phyloP scores from a whole-genome alignment of 176 grass and related monocot species.

The Lolium rigidum region DNA sequence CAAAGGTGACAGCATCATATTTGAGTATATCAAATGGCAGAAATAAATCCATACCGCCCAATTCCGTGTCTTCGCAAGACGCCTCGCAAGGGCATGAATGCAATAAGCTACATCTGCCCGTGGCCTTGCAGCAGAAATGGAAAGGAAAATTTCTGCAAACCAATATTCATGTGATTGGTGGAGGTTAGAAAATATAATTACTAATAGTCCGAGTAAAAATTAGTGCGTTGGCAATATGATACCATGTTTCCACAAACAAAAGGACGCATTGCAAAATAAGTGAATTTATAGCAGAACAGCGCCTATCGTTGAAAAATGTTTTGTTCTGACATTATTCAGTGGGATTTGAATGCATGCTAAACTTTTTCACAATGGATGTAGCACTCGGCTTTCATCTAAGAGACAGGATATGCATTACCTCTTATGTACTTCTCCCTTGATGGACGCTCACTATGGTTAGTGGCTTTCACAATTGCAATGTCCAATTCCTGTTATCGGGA shows the following conservation, averaged over 20 bases:
- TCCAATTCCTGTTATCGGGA: slow-evolving; percentile 78
- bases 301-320: neutral
- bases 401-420: slow-evolving; percentile 49
- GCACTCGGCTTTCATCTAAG: neutral
- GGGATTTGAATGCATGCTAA: neutral
- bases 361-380: neutral
- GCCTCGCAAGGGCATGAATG: slow-evolving; percentile 99
- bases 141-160: slow-evolving; percentile 91
- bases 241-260: slow-evolving; percentile 6
- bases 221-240: neutral
- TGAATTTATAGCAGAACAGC: neutral
- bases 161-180: slow-evolving; percentile 28
- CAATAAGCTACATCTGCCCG: slow-evolving; percentile 98
- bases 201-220: slow-evolving; percentile 20
- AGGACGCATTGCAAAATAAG: neutral
- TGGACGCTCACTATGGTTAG: slow-evolving; percentile 87
- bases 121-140: slow-evolving; percentile 97
- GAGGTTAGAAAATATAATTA: neutral
- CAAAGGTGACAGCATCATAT: neutral
- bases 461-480: slow-evolving; percentile 96
- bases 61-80: slow-evolving; percentile 92
- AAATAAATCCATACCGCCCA: slow-evolving; percentile 74
- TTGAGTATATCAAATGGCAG: neutral
- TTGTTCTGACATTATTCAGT: neutral
- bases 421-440: slow-evolving; percentile 96